Conservation (phyloP, 1,284 basidiomycete species). For the Sanghuangporus weigelae region DNA sequence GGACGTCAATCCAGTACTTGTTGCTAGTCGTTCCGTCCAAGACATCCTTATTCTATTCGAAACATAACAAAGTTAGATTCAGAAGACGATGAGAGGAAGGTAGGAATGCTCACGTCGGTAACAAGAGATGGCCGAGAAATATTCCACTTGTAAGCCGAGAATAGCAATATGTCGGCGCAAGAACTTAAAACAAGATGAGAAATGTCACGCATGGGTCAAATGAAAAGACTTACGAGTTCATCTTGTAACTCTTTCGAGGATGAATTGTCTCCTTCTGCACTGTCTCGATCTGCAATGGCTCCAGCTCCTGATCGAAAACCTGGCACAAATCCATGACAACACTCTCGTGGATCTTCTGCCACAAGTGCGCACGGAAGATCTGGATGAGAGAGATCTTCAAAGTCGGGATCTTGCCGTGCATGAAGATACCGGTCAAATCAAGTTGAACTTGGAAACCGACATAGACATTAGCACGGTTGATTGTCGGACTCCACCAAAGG, state of each 20-base stretch:
- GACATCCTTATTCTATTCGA: conserved; percentile 78
- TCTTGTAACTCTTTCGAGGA: conserved; percentile 99
- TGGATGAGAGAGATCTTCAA: conserved; percentile 98
- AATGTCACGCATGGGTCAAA: not conserved
- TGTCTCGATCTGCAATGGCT: conserved; percentile 97
- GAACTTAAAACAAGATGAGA: conserved; percentile 33
- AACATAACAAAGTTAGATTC: conserved; percentile 5
- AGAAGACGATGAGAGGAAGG: not conserved
- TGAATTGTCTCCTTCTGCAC: conserved; percentile 99
- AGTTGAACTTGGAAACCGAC: conserved; percentile 99
- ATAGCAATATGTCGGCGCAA: conserved; percentile 93
- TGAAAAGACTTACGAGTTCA: conserved; percentile 78
- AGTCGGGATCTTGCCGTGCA: conserved; percentile 98
- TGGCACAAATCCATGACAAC: conserved; percentile 99
- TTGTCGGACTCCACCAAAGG: conserved; percentile 98
- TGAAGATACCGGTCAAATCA: conserved; percentile 93
- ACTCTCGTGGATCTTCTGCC: conserved; percentile 95
- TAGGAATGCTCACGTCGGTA: conserved; percentile 67
- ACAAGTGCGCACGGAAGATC: conserved; percentile 99
- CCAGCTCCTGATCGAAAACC: conserved; percentile 98
- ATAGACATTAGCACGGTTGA: conserved; percentile 98
- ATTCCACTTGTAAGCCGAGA: conserved; percentile 99
- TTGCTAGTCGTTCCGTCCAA: conserved; percentile 96
- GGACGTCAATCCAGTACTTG: conserved; percentile 99
- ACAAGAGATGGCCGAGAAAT: conserved; percentile 94